These are phyloP conservation scores for Ophiostoma pallidulum DNA, from an alignment of 2,329 filamentous ascomycete genomes.

Conservation along the genomic window DNA sequence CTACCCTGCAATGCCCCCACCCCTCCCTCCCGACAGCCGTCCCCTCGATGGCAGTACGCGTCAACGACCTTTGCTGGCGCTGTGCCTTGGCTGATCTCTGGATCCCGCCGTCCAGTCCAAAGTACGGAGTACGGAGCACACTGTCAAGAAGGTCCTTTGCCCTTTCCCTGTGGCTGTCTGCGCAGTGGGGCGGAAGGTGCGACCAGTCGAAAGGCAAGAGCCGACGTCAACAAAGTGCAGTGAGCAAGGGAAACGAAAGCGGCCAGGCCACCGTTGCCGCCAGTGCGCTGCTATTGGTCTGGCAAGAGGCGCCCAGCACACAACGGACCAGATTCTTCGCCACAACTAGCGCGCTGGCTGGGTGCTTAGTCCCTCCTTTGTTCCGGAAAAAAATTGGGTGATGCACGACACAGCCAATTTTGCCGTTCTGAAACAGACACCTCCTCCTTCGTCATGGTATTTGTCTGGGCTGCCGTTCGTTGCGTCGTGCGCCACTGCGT, in stretches of 20 bases:
- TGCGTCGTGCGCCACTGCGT: too few relatives aligned
- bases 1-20: too few relatives aligned
- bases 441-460: background rate
- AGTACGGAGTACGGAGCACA: too few relatives aligned
- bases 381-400: background rate
- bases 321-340: background rate
- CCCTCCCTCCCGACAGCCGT: too few relatives aligned
- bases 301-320: too few relatives aligned
- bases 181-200: slow-evolving; percentile 3
- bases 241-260: too few relatives aligned
- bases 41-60: too few relatives aligned
- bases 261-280: background rate
- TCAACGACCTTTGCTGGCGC: too few relatives aligned
- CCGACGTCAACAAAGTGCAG: too few relatives aligned
- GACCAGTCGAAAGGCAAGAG: background rate
- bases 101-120: too few relatives aligned
- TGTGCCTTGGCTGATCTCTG: too few relatives aligned
- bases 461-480: too few relatives aligned
- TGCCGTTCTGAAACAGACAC: background rate
- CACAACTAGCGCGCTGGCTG: slow-evolving; percentile 5
- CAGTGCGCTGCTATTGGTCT: background rate
- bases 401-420: background rate
- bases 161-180: background rate
- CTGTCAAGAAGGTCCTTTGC: background rate
- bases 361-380: slow-evolving; percentile 10